These are phyloP conservation scores for Lactarius sp. DNA, from an alignment of 768 basidiomycete species.

Conservation along the genomic window DNA sequence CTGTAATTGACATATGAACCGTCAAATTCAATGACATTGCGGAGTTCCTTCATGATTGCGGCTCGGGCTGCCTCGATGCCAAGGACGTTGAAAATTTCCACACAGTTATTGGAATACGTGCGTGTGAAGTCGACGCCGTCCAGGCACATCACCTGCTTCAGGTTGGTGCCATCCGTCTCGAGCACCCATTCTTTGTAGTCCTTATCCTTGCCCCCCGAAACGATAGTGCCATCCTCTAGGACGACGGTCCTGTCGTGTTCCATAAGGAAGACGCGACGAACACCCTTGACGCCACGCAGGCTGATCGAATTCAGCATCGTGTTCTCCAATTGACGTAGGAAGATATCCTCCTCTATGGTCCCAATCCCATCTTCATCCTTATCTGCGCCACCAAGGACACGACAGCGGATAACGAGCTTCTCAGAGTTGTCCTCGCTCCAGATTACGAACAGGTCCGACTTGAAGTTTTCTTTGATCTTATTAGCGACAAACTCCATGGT, in stretches of 20 bases:
- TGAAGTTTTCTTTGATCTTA: slow-evolving; percentile 91
- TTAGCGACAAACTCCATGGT: slow-evolving; percentile 93
- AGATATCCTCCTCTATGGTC: slow-evolving; percentile 85
- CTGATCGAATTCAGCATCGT: slow-evolving; percentile 95
- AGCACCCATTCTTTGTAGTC: slow-evolving; percentile 87
- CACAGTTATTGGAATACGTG: slow-evolving; percentile 96
- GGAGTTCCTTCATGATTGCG: slow-evolving; percentile 89
- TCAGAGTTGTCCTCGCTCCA: slow-evolving; percentile 99
- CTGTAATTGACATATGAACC: slow-evolving; percentile 99
- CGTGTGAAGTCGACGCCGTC: slow-evolving; percentile 91
- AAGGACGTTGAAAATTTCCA: slow-evolving; percentile 89
- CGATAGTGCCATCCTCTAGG: slow-evolving; percentile 58
- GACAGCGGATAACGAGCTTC: slow-evolving; percentile 94
- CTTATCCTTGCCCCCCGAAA: slow-evolving; percentile 32
- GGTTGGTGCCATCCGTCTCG: slow-evolving; percentile 95
- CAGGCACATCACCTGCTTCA: slow-evolving; percentile 92
- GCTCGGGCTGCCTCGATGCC: slow-evolving; percentile 97
- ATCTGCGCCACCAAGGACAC: slow-evolving; percentile 78
- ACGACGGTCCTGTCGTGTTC: slow-evolving; percentile 76
- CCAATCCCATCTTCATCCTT: slow-evolving; percentile 81
- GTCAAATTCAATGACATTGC: slow-evolving; percentile 96
- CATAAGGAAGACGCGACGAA: slow-evolving; percentile 90
- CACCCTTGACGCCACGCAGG: slow-evolving; percentile 86
- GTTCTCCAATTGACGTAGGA: slow-evolving; percentile 92
- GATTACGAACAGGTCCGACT: slow-evolving; percentile 94